phyloP scores from a whole-genome alignment of 495 filamentous ascomycete genomes.

The Neurospora sp. region DNA sequence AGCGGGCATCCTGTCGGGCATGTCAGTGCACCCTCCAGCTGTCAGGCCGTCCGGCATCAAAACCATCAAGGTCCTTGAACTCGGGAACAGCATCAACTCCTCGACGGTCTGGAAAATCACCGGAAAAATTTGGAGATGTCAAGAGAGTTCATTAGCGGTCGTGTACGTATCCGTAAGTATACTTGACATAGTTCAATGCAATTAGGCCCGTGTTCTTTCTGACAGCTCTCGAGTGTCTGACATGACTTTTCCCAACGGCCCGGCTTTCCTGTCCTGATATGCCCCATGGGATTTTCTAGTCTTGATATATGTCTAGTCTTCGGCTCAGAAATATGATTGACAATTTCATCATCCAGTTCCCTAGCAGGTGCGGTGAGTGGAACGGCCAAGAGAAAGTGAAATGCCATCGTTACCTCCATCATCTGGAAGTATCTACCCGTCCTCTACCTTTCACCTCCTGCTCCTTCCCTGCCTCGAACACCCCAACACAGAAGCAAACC shows the following conservation, averaged over 20 bases:
- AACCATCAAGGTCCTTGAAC: background rate
- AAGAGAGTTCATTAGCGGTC: too few relatives aligned
- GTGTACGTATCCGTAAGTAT: too few relatives aligned
- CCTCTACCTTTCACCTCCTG: too few relatives aligned
- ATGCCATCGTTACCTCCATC: background rate
- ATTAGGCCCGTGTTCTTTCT: background rate
- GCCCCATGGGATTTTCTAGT: too few relatives aligned
- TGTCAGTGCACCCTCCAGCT: background rate
- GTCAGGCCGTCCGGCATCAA: background rate
- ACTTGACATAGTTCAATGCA: accelerated
- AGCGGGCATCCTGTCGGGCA: background rate
- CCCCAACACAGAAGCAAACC: background rate
- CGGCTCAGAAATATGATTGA: too few relatives aligned
- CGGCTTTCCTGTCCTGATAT: background rate
- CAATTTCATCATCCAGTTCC: too few relatives aligned
- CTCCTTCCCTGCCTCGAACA: background rate
- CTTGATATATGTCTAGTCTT: too few relatives aligned
- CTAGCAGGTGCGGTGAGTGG: too few relatives aligned
- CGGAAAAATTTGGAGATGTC: too few relatives aligned
- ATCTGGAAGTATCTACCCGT: too few relatives aligned
- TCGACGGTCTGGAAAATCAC: too few relatives aligned
- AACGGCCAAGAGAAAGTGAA: too few relatives aligned
- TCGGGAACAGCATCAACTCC: background rate
- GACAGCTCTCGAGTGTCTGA: background rate
- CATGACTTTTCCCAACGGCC: background rate